A percentile compares a stretch with the other conserved stretches of the same genome.
phyloP scores from a whole-genome alignment of 2,329 filamentous ascomycete species.

The Neopestalotiopsis clavispora region DNA sequence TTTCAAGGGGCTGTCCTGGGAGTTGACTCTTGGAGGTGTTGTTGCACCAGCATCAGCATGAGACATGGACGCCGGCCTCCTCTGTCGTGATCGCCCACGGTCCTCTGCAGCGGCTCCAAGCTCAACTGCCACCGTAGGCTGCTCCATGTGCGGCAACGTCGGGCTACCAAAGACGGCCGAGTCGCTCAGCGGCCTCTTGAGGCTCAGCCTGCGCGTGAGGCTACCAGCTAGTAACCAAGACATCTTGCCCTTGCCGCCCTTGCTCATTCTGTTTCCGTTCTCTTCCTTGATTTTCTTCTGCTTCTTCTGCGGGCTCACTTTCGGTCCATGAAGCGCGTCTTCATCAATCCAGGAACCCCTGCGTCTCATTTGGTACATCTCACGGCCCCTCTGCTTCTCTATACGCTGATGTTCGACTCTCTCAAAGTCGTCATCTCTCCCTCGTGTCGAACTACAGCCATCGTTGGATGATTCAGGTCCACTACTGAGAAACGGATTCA shows the following conservation, averaged over 20 bases:
- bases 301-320: slow-evolving; percentile 37
- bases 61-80: background rate
- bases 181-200: slow-evolving; percentile 22
- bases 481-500: slow-evolving; percentile 12
- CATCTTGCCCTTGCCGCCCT: background rate
- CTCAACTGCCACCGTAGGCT: background rate
- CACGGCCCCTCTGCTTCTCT: slow-evolving; percentile 33
- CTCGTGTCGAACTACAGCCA: background rate
- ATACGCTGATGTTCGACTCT: slow-evolving; percentile 14
- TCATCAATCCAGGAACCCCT: slow-evolving; percentile 54
- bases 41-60: background rate
- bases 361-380: slow-evolving; percentile 30
- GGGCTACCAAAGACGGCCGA: slow-evolving; percentile 28
- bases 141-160: slow-evolving; percentile 33
- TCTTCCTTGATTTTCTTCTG: slow-evolving; percentile 20
- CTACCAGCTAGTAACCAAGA: slow-evolving; percentile 12
- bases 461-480: background rate
- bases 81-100: background rate
- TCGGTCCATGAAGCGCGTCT: slow-evolving; percentile 54
- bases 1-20: background rate
- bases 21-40: background rate
- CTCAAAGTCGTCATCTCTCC: background rate
- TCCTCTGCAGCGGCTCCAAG: background rate
- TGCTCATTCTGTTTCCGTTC: slow-evolving; percentile 20
- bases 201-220: slow-evolving; percentile 29